These are phyloP conservation scores for Rhodotorula sp. DNA, from an alignment of 1,284 basidiomycete species.

Conservation along the genomic window DNA sequence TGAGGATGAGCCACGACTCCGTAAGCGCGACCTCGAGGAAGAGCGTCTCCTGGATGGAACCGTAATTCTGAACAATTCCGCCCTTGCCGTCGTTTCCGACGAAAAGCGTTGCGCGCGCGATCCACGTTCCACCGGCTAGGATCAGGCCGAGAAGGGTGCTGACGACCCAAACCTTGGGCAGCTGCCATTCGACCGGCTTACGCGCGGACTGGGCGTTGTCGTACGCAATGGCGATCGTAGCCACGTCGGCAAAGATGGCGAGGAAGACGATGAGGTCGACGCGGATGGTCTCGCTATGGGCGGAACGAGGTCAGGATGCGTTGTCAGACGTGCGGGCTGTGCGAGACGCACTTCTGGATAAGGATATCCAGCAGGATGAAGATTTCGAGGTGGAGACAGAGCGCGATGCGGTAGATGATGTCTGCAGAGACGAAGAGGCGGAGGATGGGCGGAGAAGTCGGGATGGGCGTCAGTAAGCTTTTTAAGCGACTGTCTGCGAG, in stretches of 20 bases:
- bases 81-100: constrained; percentile 49
- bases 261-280: constrained; percentile 62
- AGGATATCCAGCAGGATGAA: constrained; percentile 52
- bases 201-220: constrained; percentile 58
- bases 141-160: constrained; percentile 54
- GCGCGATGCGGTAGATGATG: constrained; percentile 55
- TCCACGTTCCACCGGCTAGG: constrained; percentile 60
- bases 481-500: too few relatives aligned
- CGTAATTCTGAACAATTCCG: constrained; percentile 61
- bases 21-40: constrained; percentile 56
- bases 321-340: too few relatives aligned
- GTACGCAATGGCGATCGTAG: constrained; percentile 48
- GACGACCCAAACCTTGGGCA: constrained; percentile 62
- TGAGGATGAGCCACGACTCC: constrained; percentile 61
- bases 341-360: constrained; percentile 3
- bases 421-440: not conserved
- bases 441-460: constrained; percentile 15
- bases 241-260: constrained; percentile 60
- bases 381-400: constrained; percentile 62
- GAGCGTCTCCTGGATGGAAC: constrained; percentile 45
- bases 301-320: constrained; percentile 55
- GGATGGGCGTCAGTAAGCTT: too few relatives aligned
- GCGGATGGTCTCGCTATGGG: constrained; percentile 61
- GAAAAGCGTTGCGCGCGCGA: constrained; percentile 59
- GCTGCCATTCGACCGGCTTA: constrained; percentile 61